Evolutionary conservation across 768 basidiomycete species (phyloP).

Genomic region (Suillus spraguei): DNA sequence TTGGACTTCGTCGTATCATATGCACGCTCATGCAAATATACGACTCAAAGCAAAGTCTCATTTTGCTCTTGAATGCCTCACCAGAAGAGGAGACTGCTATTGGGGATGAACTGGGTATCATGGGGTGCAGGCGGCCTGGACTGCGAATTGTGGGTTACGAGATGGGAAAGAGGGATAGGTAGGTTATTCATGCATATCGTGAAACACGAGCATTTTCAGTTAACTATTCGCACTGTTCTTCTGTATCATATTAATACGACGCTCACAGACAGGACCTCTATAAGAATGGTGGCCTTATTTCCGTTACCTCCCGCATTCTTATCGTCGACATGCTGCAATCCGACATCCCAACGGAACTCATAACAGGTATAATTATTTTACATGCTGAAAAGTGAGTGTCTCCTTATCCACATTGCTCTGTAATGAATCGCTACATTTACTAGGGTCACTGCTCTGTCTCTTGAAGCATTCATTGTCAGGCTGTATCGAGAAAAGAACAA

Average conservation of each 20-base stretch:
- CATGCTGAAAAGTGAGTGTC: conserved; percentile 82
- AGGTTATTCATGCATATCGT: conserved; percentile 21
- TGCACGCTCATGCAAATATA: conserved; percentile 93
- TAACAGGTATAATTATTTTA: conserved; percentile 87
- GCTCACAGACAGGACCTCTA: conserved; percentile 78
- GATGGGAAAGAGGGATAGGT: conserved; percentile 79
- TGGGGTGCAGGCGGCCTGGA: conserved; percentile 89
- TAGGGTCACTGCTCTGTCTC: conserved; percentile 81
- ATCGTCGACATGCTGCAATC: conserved; percentile 93
- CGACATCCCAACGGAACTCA: conserved; percentile 81
- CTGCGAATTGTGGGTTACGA: conserved; percentile 84
- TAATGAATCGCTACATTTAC: background rate
- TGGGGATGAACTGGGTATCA: conserved; percentile 88
- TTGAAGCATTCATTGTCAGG: conserved; percentile 93
- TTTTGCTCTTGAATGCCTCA: conserved; percentile 82
- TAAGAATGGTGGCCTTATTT: conserved; percentile 84
- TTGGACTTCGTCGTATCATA: conserved; percentile 82
- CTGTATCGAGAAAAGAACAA: conserved; percentile 89
- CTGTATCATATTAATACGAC: conserved; percentile 8
- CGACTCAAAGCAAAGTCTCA: conserved; percentile 79
- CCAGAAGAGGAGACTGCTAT: conserved; percentile 90
- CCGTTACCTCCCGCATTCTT: conserved; percentile 91
- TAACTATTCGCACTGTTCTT: background rate
- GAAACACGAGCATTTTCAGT: background rate
- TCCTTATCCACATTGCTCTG: background rate